Evolutionary conservation across 139 green algal species (phyloP), one percentile per base, ranked within the genome.

Genomic region (Diplosphaera chodatii): DNA sequence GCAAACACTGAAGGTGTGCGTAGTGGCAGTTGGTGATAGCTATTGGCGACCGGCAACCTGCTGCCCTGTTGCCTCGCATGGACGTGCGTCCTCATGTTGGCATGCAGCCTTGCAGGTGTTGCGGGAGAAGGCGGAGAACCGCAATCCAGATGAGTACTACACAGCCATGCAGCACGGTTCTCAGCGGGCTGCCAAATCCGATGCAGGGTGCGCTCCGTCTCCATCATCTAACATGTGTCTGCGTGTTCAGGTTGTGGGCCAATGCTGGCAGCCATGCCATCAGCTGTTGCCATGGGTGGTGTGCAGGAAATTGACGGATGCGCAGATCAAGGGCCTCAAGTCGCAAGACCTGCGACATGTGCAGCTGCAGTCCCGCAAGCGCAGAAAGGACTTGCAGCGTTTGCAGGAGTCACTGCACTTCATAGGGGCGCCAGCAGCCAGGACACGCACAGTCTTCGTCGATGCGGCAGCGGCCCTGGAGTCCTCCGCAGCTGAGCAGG

Each of bases 121-220:
- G 48, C 82, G 85, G 33, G 74, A 79, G 55, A 99, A 99, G 76
- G 94, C 94, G 23, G 92, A 96, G 74, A 79, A 96, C 73, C 88
- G 92, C 67, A 99, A 99, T 77, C 92, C 92, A 4, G 94, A 99
- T 88, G 94, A 99, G 84, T 99, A 98, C 78, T 98, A 98, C 80
- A 97, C 98, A 82, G 93, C 83, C 0, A 99, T 99, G 94, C 80
- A 97, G 77, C 48, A 18, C 16, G 48, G 18, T 25, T 25, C 13
- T 10, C 48, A 27, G 48, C 48, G 18, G 13, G 16, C 16, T 59
- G 13, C 48, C 8, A 25, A 59, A 4, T 3, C 48, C 18, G 48
- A 59, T 3, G 48, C 48, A 59, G 48, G 48, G 48, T 59, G 48
- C 13, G 48, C 3, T 3, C 37, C 6, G 10, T 48, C 37, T 20